These are phyloP conservation scores for Linnemannia zychae DNA, from an alignment of 192 early-diverging fungal species.

Conservation along the genomic window DNA sequence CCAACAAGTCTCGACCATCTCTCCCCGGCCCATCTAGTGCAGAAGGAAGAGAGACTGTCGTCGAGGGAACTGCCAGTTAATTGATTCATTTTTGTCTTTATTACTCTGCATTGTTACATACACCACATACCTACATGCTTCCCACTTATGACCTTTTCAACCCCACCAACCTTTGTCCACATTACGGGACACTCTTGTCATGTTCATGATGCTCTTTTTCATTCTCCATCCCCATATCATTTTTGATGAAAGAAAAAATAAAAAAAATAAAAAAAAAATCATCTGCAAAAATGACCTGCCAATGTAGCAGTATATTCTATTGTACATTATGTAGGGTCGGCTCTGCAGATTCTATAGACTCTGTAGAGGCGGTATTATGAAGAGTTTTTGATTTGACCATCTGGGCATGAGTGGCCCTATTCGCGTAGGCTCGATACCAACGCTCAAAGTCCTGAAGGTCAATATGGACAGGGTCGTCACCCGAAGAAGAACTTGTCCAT, in stretches of 20 bases:
- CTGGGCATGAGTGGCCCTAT: conserved; percentile 23
- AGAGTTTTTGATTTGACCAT: not conserved
- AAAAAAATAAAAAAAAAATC: not conserved
- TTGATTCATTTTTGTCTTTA: not conserved
- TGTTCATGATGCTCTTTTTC: not conserved
- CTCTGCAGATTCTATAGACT: not conserved
- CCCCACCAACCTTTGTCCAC: not conserved
- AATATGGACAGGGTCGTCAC: not conserved
- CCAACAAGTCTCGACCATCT: not conserved
- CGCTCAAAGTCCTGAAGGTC: conserved; percentile 48
- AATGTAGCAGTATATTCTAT: not conserved
- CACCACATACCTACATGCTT: not conserved
- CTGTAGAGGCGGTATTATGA: not conserved
- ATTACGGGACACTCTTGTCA: not conserved
- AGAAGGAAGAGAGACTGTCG: not conserved
- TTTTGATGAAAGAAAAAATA: not conserved
- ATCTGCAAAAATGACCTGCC: not conserved
- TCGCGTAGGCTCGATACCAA: conserved; percentile 37
- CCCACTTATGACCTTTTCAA: not conserved
- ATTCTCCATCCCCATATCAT: too few relatives aligned
- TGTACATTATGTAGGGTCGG: not conserved
- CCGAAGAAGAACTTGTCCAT: conserved; percentile 15
- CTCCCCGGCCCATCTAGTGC: not conserved
- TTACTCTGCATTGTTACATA: not conserved
- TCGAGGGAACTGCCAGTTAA: not conserved